These are phyloP conservation scores for Xylaria sp. DNA, from an alignment of 2,329 filamentous ascomycete genomes.

Conservation along the genomic window DNA sequence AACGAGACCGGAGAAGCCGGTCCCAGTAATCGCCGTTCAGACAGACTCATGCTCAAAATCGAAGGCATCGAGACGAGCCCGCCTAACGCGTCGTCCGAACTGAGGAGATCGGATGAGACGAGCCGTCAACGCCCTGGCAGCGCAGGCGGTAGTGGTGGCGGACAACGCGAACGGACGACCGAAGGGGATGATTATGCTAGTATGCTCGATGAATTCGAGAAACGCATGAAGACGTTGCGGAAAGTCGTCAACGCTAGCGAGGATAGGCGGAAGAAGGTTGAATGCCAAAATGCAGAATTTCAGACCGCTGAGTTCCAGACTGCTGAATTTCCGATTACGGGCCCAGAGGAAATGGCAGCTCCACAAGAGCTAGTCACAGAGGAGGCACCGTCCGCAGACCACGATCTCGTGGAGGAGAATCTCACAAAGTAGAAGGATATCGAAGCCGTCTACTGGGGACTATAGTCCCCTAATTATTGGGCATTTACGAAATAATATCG, in stretches of 20 bases:
- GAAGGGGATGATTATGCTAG: constrained; percentile 44
- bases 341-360: neutral
- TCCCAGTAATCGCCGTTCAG: constrained; percentile 25
- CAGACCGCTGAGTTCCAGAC: neutral
- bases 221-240: constrained; percentile 50
- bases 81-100: constrained; percentile 35
- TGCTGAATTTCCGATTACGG: neutral
- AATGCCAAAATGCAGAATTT: constrained; percentile 15
- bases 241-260: constrained; percentile 50
- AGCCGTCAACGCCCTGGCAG: constrained; percentile 28
- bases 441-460: no score
- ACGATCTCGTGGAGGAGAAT: neutral
- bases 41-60: constrained; percentile 56
- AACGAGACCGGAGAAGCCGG: constrained; percentile 30
- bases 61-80: constrained; percentile 46
- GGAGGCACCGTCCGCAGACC: neutral
- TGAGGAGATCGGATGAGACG: constrained; percentile 25
- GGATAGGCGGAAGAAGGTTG: constrained; percentile 36
- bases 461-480: no score
- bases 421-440: neutral
- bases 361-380: neutral
- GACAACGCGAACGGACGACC: constrained; percentile 22
- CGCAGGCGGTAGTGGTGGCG: constrained; percentile 29
- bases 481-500: no score
- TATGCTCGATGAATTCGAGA: constrained; percentile 53